Conservation (phyloP, 257 asterid genomes). For the Solanum piurae region DNA sequence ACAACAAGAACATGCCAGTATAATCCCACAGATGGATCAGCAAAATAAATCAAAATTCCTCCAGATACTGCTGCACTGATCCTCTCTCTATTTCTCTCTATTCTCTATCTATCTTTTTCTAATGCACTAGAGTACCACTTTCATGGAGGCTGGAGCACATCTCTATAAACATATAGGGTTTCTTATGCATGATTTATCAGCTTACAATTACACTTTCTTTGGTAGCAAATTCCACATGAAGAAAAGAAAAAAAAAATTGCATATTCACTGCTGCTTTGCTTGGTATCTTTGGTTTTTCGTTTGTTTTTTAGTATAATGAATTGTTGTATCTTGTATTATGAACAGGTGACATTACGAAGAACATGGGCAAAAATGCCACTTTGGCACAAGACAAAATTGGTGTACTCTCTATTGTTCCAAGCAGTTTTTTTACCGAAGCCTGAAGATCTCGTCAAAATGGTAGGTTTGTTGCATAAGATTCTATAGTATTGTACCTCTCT, state of each 20-base stretch:
- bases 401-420: constrained; percentile 71
- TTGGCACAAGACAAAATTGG: constrained; percentile 81
- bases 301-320: not conserved
- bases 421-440: constrained; percentile 77
- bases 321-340: not conserved
- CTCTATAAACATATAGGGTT: not conserved
- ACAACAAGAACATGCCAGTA: not conserved
- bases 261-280: not conserved
- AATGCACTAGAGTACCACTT: not conserved
- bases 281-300: not conserved
- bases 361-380: constrained; percentile 94
- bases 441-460: constrained; percentile 61
- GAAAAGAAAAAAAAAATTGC: not conserved
- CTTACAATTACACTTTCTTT: not conserved
- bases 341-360: constrained; percentile 67
- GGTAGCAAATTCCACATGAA: not conserved
- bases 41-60: not conserved
- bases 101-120: not conserved
- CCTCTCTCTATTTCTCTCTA: not conserved
- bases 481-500: not conserved
- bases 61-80: not conserved
- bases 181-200: not conserved
- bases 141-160: not conserved
- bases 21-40: not conserved
- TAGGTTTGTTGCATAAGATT: constrained; percentile 12